A percentile compares a stretch with the other conserved stretches of the same genome.
Conservation (phyloP, 2,329 filamentous ascomycete species). For the Beauveria varroae region DNA sequence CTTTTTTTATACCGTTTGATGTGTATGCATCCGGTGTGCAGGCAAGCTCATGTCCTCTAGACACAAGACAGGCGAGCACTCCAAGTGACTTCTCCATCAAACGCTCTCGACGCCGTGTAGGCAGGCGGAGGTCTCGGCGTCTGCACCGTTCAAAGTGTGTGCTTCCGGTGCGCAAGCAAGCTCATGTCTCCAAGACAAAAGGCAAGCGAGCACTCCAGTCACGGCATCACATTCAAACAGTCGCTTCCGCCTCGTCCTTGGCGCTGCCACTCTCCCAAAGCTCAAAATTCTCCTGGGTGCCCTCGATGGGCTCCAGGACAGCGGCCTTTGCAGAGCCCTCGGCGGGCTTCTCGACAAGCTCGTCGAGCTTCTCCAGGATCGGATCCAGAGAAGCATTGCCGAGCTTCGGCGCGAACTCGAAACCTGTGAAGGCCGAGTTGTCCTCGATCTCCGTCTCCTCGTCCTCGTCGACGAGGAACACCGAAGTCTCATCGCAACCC, state of each 20-base stretch:
- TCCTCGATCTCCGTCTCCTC: conserved; percentile 36
- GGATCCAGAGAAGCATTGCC: not conserved
- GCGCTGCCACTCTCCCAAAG: conserved; percentile 65
- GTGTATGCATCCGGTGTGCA: not conserved
- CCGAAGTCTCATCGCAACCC: conserved; percentile 55
- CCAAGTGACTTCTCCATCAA: not conserved
- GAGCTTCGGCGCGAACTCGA: conserved; percentile 16
- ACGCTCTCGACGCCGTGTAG: not conserved
- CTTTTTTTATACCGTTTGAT: not conserved
- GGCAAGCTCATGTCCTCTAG: not conserved
- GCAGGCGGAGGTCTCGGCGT: not conserved
- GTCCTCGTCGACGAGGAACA: conserved; percentile 56
- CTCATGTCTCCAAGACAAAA: not conserved
- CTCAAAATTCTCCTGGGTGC: conserved; percentile 54
- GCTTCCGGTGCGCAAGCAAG: not conserved
- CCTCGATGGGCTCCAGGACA: conserved; percentile 48
- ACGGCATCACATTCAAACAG: not conserved
- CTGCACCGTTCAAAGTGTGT: not conserved
- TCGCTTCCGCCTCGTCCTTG: conserved; percentile 45
- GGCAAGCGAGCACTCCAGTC: not conserved
- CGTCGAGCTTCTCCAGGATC: conserved; percentile 25
- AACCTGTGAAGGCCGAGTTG: conserved; percentile 13
- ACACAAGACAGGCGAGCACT: not conserved
- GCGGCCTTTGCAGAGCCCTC: conserved; percentile 36
- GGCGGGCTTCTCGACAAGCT: conserved; percentile 29